phyloP scores from a whole-genome alignment of 2,329 filamentous ascomycete species.

The Sporothrix brasiliensis region DNA sequence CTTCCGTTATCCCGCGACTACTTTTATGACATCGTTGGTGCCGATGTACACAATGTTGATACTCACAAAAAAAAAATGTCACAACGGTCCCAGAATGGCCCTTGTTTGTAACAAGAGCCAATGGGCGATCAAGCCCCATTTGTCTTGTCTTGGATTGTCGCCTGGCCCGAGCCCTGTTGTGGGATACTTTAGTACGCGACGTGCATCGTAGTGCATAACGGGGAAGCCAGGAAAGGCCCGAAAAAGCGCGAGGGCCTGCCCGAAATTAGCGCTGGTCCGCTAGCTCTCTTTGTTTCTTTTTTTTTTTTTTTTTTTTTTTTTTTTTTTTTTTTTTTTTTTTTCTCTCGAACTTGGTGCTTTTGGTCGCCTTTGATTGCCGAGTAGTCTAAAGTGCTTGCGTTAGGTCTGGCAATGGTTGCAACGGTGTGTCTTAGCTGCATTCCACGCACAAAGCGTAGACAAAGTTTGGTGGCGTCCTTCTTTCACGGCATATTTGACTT shows the following conservation, averaged over 20 bases:
- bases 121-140: slow-evolving; percentile 5
- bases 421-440: slow-evolving; percentile 20
- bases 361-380: neutral
- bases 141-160: neutral
- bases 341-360: neutral
- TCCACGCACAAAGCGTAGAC: neutral
- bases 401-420: neutral
- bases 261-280: slow-evolving; percentile 10
- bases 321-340: neutral
- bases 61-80: neutral
- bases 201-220: slow-evolving; percentile 10
- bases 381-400: slow-evolving; percentile 24
- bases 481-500: neutral
- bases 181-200: slow-evolving; percentile 14
- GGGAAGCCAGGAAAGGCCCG: slow-evolving; percentile 28
- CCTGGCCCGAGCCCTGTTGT: neutral
- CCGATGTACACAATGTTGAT: neutral
- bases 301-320: neutral
- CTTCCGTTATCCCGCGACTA: neutral
- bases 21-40: too few species aligned
- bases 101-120: neutral
- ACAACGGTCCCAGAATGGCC: neutral
- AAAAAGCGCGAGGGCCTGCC: slow-evolving; percentile 18
- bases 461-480: neutral
- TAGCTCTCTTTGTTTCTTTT: neutral